phyloP scores from a whole-genome alignment of 1,284 basidiomycete genomes.

The Leccinum subfulvum region DNA sequence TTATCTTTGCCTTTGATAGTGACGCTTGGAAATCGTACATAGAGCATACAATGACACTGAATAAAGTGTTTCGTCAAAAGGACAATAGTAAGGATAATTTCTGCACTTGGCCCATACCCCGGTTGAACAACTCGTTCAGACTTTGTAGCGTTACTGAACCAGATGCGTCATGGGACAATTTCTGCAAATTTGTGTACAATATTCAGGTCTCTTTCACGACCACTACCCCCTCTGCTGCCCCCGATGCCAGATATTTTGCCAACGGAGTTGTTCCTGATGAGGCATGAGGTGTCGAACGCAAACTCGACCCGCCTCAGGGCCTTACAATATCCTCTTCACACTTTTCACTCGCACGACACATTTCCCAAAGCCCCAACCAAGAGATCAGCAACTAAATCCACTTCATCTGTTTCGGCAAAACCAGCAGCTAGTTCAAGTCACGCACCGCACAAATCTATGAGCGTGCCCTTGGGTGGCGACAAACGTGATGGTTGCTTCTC shows the following conservation, averaged over 20 bases:
- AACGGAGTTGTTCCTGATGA: conserved; percentile 39
- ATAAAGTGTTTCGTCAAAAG: conserved; percentile 70
- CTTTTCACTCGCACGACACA: conserved; percentile 35
- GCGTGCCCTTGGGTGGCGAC: conserved; percentile 14
- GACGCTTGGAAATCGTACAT: conserved; percentile 70
- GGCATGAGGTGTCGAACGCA: conserved; percentile 37
- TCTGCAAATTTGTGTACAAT: conserved; percentile 29
- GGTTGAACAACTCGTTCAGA: conserved; percentile 34
- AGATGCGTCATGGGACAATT: conserved; percentile 62
- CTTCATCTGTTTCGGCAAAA: neutral
- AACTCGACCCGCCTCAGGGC: conserved; percentile 35
- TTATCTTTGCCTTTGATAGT: conserved; percentile 75
- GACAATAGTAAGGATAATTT: conserved; percentile 40
- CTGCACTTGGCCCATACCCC: neutral
- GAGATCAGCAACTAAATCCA: conserved; percentile 4
- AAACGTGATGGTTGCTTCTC: conserved; percentile 48
- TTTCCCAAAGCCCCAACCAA: conserved; percentile 25
- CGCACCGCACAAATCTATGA: conserved; percentile 14
- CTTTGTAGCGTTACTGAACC: conserved; percentile 69
- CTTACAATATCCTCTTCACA: conserved; percentile 25
- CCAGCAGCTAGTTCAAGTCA: neutral
- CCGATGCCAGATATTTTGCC: conserved; percentile 34
- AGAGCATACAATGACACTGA: conserved; percentile 68
- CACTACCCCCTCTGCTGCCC: conserved; percentile 22
- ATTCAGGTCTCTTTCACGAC: conserved; percentile 48